Evolutionary conservation across 192 early-diverging fungal genomes (phyloP).

Genomic region (Backusella parvicylindrica): DNA sequence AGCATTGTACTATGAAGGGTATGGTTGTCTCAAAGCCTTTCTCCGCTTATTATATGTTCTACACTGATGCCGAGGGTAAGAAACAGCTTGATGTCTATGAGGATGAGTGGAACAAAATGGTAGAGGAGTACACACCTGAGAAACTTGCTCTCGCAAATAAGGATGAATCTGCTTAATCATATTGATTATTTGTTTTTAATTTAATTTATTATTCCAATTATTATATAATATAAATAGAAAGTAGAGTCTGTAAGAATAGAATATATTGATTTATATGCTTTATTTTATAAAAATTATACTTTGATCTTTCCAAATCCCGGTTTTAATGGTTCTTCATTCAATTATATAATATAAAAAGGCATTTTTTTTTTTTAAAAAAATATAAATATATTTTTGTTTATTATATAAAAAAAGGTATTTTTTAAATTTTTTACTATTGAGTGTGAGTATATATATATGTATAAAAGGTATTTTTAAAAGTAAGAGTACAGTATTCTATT

Average conservation of each 20-base stretch:
- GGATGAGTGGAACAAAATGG: slow-evolving; percentile 6
- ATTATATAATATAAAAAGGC: too few species aligned
- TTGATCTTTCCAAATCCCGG: too few species aligned
- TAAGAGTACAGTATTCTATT: slow-evolving; percentile 1
- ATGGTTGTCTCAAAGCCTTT: slow-evolving; percentile 16
- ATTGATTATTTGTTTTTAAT: not conserved
- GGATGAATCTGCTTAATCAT: not conserved
- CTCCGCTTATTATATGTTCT: slow-evolving; percentile 18
- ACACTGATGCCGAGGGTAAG: slow-evolving; percentile 16
- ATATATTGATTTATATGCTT: too few species aligned
- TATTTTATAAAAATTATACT: too few species aligned
- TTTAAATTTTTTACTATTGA: not conserved
- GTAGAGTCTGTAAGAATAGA: not conserved
- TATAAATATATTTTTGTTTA: not conserved
- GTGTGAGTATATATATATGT: not conserved
- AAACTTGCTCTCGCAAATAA: not conserved
- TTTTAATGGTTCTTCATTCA: too few species aligned
- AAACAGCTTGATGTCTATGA: not conserved
- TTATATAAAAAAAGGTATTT: not conserved
- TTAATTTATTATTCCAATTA: not conserved
- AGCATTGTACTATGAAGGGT: slow-evolving; percentile 8
- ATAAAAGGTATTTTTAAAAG: not conserved
- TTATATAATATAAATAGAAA: not conserved
- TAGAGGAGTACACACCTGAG: slow-evolving; percentile 9
- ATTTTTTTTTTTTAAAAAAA: not conserved